Percentiles rank a stretch among this genome's conserved stretches.
Conservation (phyloP, 2,329 filamentous ascomycete genomes). For the Stachybotrys echinatus region DNA sequence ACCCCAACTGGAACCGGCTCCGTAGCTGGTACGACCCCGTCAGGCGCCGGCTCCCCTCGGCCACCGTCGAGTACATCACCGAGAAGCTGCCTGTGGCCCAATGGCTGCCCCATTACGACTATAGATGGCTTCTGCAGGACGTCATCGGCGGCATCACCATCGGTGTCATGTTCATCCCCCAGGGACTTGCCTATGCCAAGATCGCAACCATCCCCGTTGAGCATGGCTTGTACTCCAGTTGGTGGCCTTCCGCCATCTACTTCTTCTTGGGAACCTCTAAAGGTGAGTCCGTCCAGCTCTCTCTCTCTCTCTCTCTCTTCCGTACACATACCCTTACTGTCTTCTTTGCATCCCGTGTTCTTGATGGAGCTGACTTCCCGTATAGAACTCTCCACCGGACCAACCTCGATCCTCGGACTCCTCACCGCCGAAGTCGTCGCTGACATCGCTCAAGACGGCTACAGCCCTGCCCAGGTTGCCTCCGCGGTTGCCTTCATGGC, state of each 20-base stretch:
- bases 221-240: slow-evolving; percentile 54
- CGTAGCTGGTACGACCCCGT: slow-evolving; percentile 16
- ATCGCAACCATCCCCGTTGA: slow-evolving; percentile 57
- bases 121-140: slow-evolving; percentile 57
- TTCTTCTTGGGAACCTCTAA: slow-evolving; percentile 59
- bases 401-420: slow-evolving; percentile 59
- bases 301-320: neutral
- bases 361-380: too few species aligned
- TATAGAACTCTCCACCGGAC: slow-evolving; percentile 56
- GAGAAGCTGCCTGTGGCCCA: slow-evolving; percentile 58
- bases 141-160: slow-evolving; percentile 56
- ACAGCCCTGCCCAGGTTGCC: slow-evolving; percentile 49
- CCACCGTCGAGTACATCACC: slow-evolving; percentile 47
- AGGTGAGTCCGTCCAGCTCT: slow-evolving; percentile 27
- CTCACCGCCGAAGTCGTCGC: slow-evolving; percentile 56
- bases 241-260: slow-evolving; percentile 52
- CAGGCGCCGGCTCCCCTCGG: slow-evolving; percentile 36
- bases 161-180: slow-evolving; percentile 55
- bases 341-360: too few species aligned
- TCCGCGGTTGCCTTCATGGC: slow-evolving; percentile 59
- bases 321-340: neutral
- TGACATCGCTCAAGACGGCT: slow-evolving; percentile 43
- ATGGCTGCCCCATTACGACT: slow-evolving; percentile 59
- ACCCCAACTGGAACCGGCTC: slow-evolving; percentile 19
- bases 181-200: slow-evolving; percentile 57